Percentiles rank a stretch among this genome's conserved stretches.
Conservation (phyloP, 306 rosid genomes). For the Dalbergia cochinchinensis region DNA sequence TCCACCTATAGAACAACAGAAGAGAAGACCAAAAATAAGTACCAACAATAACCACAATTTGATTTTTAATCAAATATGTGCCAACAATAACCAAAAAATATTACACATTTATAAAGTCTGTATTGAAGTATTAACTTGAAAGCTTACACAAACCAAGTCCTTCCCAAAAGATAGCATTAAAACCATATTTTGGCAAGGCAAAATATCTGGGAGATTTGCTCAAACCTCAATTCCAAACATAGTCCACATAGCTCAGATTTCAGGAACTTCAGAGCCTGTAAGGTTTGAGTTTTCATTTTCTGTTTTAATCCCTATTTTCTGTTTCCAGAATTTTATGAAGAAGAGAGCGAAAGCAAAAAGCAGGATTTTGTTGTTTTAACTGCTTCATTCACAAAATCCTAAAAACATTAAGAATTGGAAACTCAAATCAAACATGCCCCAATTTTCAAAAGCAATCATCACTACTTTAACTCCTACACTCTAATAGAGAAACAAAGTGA, state of each 20-base stretch:
- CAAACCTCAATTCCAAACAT: conserved; percentile 10
- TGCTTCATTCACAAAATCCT: too few species aligned
- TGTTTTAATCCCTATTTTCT: too few species aligned
- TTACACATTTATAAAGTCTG: not conserved
- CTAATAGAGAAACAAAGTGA: not conserved
- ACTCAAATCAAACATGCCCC: too few species aligned
- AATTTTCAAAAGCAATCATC: not conserved
- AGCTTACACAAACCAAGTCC: not conserved
- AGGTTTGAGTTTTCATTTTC: too few species aligned
- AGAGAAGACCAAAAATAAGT: not conserved
- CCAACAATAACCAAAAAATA: not conserved
- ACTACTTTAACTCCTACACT: not conserved
- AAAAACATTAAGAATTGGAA: too few species aligned
- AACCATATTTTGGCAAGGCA: not conserved
- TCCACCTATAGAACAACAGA: conserved; percentile 66
- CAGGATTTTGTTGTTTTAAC: too few species aligned
- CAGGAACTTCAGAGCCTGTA: not conserved
- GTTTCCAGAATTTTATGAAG: too few species aligned
- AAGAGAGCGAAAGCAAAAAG: too few species aligned
- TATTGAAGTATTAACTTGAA: conserved; percentile 9
- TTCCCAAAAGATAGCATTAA: not conserved
- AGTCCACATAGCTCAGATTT: not conserved
- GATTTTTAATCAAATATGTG: not conserved
- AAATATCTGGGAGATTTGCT: not conserved
- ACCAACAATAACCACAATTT: not conserved